Percentiles rank a stretch among this genome's conserved stretches.
Evolutionary conservation across 768 basidiomycete species (phyloP).

Genomic region (Cyclocybe aegerita): DNA sequence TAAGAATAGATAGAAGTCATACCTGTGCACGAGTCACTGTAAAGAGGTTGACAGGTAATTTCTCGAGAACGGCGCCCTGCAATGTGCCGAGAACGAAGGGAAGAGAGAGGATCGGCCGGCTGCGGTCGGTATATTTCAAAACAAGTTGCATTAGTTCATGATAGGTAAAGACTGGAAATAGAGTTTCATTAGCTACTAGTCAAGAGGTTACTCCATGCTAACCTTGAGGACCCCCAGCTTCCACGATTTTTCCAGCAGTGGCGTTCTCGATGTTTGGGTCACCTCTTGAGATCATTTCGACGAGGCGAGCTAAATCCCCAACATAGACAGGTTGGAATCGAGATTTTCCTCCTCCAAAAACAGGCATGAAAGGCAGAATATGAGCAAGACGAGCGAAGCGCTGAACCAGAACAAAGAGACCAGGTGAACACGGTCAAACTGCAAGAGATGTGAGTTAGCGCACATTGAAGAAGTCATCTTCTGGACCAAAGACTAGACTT

Average conservation of each 20-base stretch:
- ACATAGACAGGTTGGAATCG: constrained; percentile 76
- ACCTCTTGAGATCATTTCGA: constrained; percentile 56
- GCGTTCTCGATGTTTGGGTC: constrained; percentile 39
- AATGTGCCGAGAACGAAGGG: constrained; percentile 62
- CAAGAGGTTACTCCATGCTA: constrained; percentile 1
- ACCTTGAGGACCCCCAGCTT: constrained; percentile 41
- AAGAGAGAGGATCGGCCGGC: constrained; percentile 59
- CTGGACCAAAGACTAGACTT: constrained; percentile 74
- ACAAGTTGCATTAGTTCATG: constrained; percentile 66
- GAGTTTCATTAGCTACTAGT: not conserved
- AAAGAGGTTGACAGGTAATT: constrained; percentile 60
- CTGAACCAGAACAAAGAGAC: constrained; percentile 28
- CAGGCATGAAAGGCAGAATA: constrained; percentile 70
- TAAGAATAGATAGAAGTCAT: not conserved
- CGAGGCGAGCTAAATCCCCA: constrained; percentile 60
- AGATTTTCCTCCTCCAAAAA: constrained; percentile 68
- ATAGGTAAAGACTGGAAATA: constrained; percentile 59
- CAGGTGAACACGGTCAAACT: not conserved
- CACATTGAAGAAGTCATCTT: constrained; percentile 75
- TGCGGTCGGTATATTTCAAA: constrained; percentile 49
- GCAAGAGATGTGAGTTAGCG: constrained; percentile 26
- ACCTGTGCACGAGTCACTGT: constrained; percentile 75
- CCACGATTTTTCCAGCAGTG: constrained; percentile 52
- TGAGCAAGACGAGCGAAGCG: constrained; percentile 61
- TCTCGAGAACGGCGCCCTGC: constrained; percentile 67